phyloP scores from a whole-genome alignment of 1,284 basidiomycete genomes.

The Spongispora temasekensis region DNA sequence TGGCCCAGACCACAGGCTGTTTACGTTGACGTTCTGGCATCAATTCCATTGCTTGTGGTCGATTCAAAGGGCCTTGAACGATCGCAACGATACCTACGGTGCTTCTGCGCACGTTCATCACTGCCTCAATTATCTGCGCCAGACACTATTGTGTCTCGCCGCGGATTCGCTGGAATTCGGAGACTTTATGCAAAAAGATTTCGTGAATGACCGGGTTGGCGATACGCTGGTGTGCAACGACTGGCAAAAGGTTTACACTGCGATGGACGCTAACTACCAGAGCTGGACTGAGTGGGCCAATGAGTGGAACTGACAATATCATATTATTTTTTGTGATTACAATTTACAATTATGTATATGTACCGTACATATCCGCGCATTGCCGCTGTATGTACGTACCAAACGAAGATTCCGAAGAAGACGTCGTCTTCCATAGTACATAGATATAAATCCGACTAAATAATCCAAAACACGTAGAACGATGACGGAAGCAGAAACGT shows the following conservation, averaged over 20 bases:
- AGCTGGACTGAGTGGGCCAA: constrained; percentile 11
- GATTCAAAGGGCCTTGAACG: constrained; percentile 12
- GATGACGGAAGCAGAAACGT: too few relatives aligned
- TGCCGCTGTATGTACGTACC: too few relatives aligned
- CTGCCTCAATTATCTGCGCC: constrained; percentile 37
- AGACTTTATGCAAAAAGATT: constrained; percentile 31
- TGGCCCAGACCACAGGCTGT: constrained; percentile 13
- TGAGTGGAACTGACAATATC: constrained; percentile 8
- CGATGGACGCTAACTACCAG: constrained; percentile 13
- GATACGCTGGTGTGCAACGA: constrained; percentile 34
- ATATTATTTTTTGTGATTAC: neutral
- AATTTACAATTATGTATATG: neutral
- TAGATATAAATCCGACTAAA: too few relatives aligned
- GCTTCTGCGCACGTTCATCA: constrained; percentile 28
- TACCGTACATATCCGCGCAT: too few relatives aligned
- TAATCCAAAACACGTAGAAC: too few relatives aligned
- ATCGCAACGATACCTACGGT: constrained; percentile 11
- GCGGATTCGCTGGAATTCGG: constrained; percentile 33
- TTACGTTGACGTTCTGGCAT: constrained; percentile 12
- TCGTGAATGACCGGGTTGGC: constrained; percentile 15
- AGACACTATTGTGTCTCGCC: constrained; percentile 33
- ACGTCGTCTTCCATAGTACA: too few relatives aligned
- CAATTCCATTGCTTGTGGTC: constrained; percentile 17
- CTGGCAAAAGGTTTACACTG: constrained; percentile 27
- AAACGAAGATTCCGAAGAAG: too few relatives aligned